phyloP scores from a whole-genome alignment of 2,329 filamentous ascomycete genomes.

The Paracamarosporium sp. region DNA sequence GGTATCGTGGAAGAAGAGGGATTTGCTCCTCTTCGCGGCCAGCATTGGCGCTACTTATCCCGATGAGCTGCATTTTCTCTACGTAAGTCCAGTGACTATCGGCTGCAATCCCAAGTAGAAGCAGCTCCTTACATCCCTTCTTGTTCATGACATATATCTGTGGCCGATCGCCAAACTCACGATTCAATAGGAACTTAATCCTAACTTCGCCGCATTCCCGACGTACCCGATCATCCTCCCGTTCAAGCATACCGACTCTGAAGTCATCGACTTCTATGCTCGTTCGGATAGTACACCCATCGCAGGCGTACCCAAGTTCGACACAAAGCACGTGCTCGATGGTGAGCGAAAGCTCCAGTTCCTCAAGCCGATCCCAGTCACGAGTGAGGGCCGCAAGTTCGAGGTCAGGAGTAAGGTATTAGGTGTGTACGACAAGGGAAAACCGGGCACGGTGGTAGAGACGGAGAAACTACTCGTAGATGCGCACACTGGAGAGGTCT shows the following conservation, averaged over 20 bases:
- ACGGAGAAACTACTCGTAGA: conserved; percentile 80
- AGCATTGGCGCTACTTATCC: conserved; percentile 79
- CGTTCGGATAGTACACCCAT: conserved; percentile 71
- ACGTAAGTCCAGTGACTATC: conserved; percentile 60
- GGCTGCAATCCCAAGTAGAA: not conserved
- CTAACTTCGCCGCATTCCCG: conserved; percentile 85
- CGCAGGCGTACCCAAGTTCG: conserved; percentile 77
- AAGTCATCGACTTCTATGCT: conserved; percentile 86
- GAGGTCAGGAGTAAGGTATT: conserved; percentile 79
- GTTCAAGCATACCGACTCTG: conserved; percentile 78
- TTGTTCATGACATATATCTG: not conserved
- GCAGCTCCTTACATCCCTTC: not conserved
- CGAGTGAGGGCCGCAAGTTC: conserved; percentile 74
- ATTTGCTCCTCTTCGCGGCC: conserved; percentile 87
- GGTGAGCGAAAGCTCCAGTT: conserved; percentile 83
- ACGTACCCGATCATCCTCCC: conserved; percentile 85
- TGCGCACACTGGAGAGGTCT: conserved; percentile 70
- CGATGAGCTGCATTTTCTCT: conserved; percentile 94
- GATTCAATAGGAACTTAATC: conserved; percentile 77
- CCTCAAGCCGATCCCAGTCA: conserved; percentile 75
- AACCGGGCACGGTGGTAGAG: conserved; percentile 81
- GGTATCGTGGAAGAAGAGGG: conserved; percentile 86
- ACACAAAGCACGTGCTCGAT: conserved; percentile 77
- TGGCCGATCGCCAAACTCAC: conserved; percentile 2
- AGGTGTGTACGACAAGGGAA: conserved; percentile 90